phyloP scores from a whole-genome alignment of 1,139 yeast species.

The Geotrichum siamense region DNA sequence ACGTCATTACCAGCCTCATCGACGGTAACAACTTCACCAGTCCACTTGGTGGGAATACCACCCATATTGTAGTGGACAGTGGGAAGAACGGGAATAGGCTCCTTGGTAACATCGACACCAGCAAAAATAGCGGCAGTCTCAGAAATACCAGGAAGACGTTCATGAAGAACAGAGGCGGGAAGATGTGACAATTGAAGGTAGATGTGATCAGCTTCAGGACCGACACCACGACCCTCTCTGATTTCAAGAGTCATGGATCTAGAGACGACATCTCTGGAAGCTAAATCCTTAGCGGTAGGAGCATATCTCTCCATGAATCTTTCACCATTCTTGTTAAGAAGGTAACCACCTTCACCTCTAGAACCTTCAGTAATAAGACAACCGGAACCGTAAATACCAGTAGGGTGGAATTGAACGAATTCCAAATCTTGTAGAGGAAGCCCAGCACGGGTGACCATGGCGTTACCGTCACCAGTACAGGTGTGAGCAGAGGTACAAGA shows the following conservation, averaged over 20 bases:
- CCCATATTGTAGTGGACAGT: slow-evolving; percentile 99
- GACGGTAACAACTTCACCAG: slow-evolving; percentile 85
- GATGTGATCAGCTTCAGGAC: slow-evolving; percentile 93
- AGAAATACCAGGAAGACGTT: slow-evolving; percentile 98
- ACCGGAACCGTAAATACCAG: slow-evolving; percentile 98
- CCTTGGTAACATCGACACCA: slow-evolving; percentile 98
- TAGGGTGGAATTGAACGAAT: slow-evolving; percentile 98
- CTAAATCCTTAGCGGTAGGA: slow-evolving; percentile 96
- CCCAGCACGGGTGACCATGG: slow-evolving; percentile 98
- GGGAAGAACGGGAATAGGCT: slow-evolving; percentile 97
- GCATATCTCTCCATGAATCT: slow-evolving; percentile 99
- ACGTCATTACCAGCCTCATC: slow-evolving; percentile 86
- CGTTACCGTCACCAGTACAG: slow-evolving; percentile 98
- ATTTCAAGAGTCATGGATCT: slow-evolving; percentile 98
- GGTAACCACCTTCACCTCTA: slow-evolving; percentile 99
- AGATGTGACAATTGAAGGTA: slow-evolving; percentile 88
- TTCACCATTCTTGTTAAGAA: slow-evolving; percentile 95
- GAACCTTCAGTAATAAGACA: slow-evolving; percentile 99
- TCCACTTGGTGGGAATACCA: slow-evolving; percentile 97
- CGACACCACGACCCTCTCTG: slow-evolving; percentile 98
- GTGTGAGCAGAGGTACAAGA: slow-evolving; percentile 99
- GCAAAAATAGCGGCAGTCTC: slow-evolving; percentile 98
- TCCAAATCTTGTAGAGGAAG: slow-evolving; percentile 96
- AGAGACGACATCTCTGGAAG: slow-evolving; percentile 97
- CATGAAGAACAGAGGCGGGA: slow-evolving; percentile 86